phyloP scores from a whole-genome alignment of 192 early-diverging fungal genomes.

The Coemansia sp. region DNA sequence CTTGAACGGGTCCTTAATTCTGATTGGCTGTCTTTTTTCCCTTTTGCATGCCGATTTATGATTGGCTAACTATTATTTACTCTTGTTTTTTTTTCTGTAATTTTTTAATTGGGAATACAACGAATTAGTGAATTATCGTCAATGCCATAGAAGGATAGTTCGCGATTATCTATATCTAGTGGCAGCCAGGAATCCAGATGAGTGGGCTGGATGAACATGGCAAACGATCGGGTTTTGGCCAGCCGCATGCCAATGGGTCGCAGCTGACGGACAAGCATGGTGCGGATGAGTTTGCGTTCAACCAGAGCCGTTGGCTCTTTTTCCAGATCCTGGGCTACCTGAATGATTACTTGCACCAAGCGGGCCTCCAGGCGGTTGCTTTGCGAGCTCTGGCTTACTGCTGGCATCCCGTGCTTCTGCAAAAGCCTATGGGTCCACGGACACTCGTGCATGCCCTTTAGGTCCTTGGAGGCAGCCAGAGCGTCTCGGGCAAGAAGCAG shows the following conservation, averaged over 20 bases:
- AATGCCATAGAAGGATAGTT: constrained; percentile 33
- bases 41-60: constrained; percentile 1
- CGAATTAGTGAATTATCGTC: constrained; percentile 24
- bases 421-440: constrained; percentile 21
- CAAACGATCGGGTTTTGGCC: constrained; percentile 10
- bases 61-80: constrained; percentile 1
- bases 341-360: not conserved
- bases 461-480: too few relatives aligned
- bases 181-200: constrained; percentile 10
- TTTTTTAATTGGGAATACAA: constrained; percentile 4
- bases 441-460: not conserved
- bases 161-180: constrained; percentile 26
- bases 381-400: not conserved
- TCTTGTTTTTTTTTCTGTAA: constrained; percentile 1
- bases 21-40: not conserved
- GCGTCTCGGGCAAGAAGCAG: constrained; percentile 12
- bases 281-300: constrained; percentile 14
- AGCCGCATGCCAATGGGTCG: constrained; percentile 20
- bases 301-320: too few relatives aligned
- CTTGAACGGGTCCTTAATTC: not conserved
- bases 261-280: constrained; percentile 44
- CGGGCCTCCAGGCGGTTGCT: not conserved
- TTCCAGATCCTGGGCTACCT: not conserved
- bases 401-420: constrained; percentile 17
- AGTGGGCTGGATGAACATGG: not conserved